Base-by-base conservation (phyloP, 2,329 filamentous ascomycete species). In the Alternaria sp. region DNA sequence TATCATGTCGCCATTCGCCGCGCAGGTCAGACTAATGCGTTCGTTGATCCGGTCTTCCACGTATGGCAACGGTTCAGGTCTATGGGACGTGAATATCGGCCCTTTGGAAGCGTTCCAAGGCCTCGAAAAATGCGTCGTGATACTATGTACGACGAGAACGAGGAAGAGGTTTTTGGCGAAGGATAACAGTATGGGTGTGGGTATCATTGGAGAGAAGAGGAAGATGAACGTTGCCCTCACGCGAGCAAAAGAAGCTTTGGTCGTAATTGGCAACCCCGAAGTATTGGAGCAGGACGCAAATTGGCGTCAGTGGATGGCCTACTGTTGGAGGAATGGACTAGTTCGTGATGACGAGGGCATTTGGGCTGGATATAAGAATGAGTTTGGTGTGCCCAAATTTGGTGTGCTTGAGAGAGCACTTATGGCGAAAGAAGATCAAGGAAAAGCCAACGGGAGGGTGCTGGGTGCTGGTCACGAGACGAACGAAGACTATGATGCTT, bases 31-130 rank as follows among this genome's bases (percentile, higher is more conserved):
- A 40, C 64, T 74, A 9, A 70, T 83, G n/a, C 78, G 81, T 36
- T 58, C 69, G 4, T 38, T 70, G 9, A 78, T 82, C 14, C 75
- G 81, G 22, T 51, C 67, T 55, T 25, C 49, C 4, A 32, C 27
- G 14, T 50, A 36, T 38, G 46, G 46, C 9, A 50, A 25, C 6
- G 46, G 46, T 9, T 12, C 32, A 38, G 70, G 69, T 7, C 63
- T 81, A 9, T 74, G 75, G 66, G 70, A 75, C 27, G 74, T 83
- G 8, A 82, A 82, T 52, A 80, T 83, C 44, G 81, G 81, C 2
- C 81, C 81, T 2, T 67, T 82, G 34, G 81, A 83, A 59, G 81
- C 80, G 20, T 83, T 82, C 51, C 81, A 83, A 60, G 81, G 81
- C 0, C 70, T 82, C 6, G 81, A 83, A 64, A 78, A 74, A 44